Evolutionary conservation across 495 filamentous ascomycete species (phyloP), one percentile per base, ranked within the genome.

Genomic region (Evernia prunastri): DNA sequence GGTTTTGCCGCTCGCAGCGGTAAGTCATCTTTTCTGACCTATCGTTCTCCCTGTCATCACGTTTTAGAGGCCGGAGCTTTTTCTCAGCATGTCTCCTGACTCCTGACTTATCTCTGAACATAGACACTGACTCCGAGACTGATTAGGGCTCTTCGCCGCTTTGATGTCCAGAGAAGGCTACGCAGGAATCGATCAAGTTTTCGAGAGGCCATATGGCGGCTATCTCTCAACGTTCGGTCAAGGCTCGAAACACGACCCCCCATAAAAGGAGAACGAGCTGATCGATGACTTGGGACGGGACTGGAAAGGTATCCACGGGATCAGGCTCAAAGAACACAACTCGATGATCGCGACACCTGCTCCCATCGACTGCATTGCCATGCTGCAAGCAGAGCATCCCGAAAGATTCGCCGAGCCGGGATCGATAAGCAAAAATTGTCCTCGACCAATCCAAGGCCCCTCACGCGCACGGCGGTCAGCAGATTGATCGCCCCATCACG

Each of bases 1-100:
- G 78, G 72, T 2, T 80, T 81, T 59, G 76, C 76, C 0, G 75
- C 78, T 15, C 73, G 77, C 2, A 81, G 75, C 53, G 78, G n/a
- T n/a, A n/a, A n/a, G n/a, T n/a, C n/a, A n/a, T n/a, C n/a, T n/a
- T n/a, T n/a, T n/a, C n/a, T n/a, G n/a, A n/a, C n/a, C n/a, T n/a
- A n/a, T n/a, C n/a, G n/a, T n/a, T n/a, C n/a, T n/a, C n/a, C n/a
- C n/a, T n/a, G n/a, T n/a, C n/a, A n/a, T n/a, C n/a, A n/a, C n/a
- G n/a, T n/a, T n/a, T n/a, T n/a, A n/a, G n/a, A n/a, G n/a, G n/a
- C n/a, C n/a, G n/a, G n/a, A n/a, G n/a, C n/a, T n/a, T n/a, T n/a
- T n/a, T n/a, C n/a, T n/a, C n/a, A n/a, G n/a, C n/a, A n/a, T n/a
- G n/a, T n/a, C n/a, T n/a, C n/a, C n/a, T n/a, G n/a, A n/a, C n/a